Base-by-base conservation (phyloP, 2,329 filamentous ascomycete species). In the Stagonosporopsis rhizophila region DNA sequence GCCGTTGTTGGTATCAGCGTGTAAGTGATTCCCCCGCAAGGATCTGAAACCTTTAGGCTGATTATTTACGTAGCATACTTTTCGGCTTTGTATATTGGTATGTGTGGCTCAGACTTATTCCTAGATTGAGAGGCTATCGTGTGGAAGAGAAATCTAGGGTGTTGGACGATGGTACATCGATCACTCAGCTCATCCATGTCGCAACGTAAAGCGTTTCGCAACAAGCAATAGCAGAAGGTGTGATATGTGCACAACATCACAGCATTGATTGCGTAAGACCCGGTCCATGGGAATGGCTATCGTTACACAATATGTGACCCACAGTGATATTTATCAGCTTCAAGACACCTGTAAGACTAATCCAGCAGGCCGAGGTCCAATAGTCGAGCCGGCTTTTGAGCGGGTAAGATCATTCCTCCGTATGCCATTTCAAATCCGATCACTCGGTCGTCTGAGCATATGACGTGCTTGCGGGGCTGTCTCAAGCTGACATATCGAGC, bases 51-150 rank as follows among this genome's bases (percentile, higher is more conserved):
- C 5, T 30, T 9, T 14, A 23, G 34, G 35, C 45, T 65, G 15
- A 61, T 71, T 41, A 2, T 12, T 8, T 7, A 19, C 15, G 1
- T 53, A 89, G 85, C 51, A 76, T 90, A 30, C 30, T 82, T 0
- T 83, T 85, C 44, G 87, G 83, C 0, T 67, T 88, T 0, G 1
- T 85, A 0, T 91, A 91, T 68, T 92, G 89, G 89, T 87, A 85
- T 60, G 58, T 89, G 1, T 89, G 86, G 83, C 87, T 87, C 0
- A 78, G 85, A 3, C 60, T 85, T 1, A 69, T 91, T 22, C 89
- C 89, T 1, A 77, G 74, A 38, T 82, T 82, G 75, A 79, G 83
- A 46, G 81, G 82, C 0, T 90, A 89, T 67, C 81, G 70, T 14
- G 73, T 91, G 1, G 86, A 89, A 64, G 88, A 91, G 62, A 80